Evolutionary conservation across 1,284 basidiomycete genomes (phyloP).

Genomic region (Cerrena zonata): DNA sequence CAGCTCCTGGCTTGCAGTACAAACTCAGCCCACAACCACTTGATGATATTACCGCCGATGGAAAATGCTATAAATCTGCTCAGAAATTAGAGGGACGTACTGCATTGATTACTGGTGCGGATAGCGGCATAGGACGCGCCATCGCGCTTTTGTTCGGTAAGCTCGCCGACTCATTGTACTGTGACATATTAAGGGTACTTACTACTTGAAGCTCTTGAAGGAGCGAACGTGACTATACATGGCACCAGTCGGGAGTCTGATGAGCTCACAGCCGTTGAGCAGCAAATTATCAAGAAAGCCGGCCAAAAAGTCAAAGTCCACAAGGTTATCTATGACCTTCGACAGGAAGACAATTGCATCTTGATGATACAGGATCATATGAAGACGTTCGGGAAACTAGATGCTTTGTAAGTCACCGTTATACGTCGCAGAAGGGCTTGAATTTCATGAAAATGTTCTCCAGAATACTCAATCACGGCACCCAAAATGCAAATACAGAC

Average conservation of each 20-base stretch:
- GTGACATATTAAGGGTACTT: neutral
- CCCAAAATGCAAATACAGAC: constrained; percentile 43
- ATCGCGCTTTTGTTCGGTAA: constrained; percentile 33
- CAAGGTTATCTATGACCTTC: constrained; percentile 38
- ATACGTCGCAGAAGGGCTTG: neutral
- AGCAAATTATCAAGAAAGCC: constrained; percentile 37
- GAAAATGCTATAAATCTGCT: constrained; percentile 35
- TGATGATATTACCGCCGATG: constrained; percentile 46
- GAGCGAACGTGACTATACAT: constrained; percentile 49
- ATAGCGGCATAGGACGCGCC: constrained; percentile 43
- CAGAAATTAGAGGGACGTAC: constrained; percentile 42
- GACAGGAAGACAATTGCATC: constrained; percentile 38
- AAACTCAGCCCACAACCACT: constrained; percentile 38
- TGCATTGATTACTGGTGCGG: constrained; percentile 47
- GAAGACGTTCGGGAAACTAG: constrained; percentile 35
- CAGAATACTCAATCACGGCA: constrained; percentile 49
- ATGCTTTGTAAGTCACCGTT: constrained; percentile 35
- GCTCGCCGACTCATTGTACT: constrained; percentile 6
- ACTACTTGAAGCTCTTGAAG: constrained; percentile 42
- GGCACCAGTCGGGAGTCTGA: constrained; percentile 45
- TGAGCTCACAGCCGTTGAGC: constrained; percentile 37
- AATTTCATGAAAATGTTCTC: neutral
- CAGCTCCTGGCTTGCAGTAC: constrained; percentile 22
- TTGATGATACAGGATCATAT: constrained; percentile 41
- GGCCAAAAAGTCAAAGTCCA: constrained; percentile 36